These are phyloP conservation scores for Phialophora tarda DNA, from an alignment of 2,329 filamentous ascomycete species.

Conservation along the genomic window DNA sequence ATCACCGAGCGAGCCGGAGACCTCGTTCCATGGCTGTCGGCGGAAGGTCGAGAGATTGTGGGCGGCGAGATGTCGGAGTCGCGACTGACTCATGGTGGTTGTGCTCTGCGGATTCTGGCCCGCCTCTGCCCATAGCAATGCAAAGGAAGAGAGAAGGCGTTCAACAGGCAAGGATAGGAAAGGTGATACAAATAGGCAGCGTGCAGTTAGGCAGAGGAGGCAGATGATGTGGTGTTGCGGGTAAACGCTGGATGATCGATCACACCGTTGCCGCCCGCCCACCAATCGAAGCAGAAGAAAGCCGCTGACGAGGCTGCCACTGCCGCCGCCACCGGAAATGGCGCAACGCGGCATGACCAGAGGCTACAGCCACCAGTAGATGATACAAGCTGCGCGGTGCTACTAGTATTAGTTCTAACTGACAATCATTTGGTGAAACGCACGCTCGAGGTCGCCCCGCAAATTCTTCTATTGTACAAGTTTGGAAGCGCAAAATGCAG, in stretches of 20 bases:
- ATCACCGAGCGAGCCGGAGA: constrained; percentile 88
- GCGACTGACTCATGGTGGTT: constrained; percentile 14
- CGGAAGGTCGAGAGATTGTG: constrained; percentile 64
- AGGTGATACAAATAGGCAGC: constrained; percentile 11
- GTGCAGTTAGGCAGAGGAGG: background rate
- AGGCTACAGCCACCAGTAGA: background rate
- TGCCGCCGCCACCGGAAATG: background rate
- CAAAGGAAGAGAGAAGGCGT: background rate
- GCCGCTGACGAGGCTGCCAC: background rate
- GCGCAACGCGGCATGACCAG: background rate
- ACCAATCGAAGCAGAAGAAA: background rate
- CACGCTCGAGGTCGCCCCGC: constrained; percentile 3
- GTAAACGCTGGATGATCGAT: constrained; percentile 14
- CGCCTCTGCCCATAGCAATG: background rate
- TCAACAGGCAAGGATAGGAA: background rate
- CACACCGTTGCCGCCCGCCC: background rate
- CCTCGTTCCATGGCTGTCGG: constrained; percentile 68
- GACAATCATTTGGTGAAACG: background rate
- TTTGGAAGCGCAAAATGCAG: background rate
- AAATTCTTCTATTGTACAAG: constrained; percentile 16
- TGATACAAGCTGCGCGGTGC: background rate
- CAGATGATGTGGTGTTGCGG: constrained; percentile 13
- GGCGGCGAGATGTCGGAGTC: constrained; percentile 23
- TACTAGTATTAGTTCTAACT: background rate
- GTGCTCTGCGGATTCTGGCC: background rate